Base-by-base conservation (phyloP, 192 early-diverging fungal species). In the Linnemannia hyalina region DNA sequence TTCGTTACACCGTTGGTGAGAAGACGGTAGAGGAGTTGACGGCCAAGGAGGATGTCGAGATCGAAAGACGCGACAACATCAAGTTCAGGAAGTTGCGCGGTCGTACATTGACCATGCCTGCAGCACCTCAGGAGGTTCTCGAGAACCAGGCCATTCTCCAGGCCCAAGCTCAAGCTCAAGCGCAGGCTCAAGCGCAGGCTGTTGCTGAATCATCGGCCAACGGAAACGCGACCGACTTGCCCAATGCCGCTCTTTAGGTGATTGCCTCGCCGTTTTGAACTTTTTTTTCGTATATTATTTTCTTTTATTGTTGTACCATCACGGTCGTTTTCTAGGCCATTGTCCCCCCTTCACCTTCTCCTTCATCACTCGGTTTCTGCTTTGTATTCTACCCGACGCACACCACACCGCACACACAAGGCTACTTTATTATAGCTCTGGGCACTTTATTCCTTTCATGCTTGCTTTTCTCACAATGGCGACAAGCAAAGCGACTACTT, bases 1-100 rank as follows among this genome's bases (percentile, higher is more conserved):
- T 86, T 68, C 78, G 80, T 15, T 86, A 86, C 71, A 81, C 84
- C 1, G 84, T 86, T 1, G 84, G 84, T 0, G 84, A 86, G 26
- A 86, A 86, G 72, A 86, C 84, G 22, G 76, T 86, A 29, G 84
- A 86, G 70, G 84, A 86, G 49, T 44, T 86, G 75, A 74, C 70
- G 16, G 84, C 79, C 26, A 44, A 54, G 32, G 84, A 86, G 36
- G 84, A 86, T 75, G 84, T 86, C 10, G 84, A 86, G 42, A 80
- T 86, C 60, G 84, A 86, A 35, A 41, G 84, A 40, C 84, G 84
- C 32, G 75, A 81, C 18, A 86, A 86, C 52, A 47, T 86, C 71
- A 86, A 86, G 76, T 86, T 86, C 73, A 80, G 84, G 52, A 80
- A 79, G 41, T 65, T 86, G 23, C 70, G 84, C 8, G 84, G 84